Percentiles rank a stretch among this genome's conserved stretches.
Conservation (phyloP, 495 filamentous ascomycete genomes). For the Annulohypoxylon bovei region DNA sequence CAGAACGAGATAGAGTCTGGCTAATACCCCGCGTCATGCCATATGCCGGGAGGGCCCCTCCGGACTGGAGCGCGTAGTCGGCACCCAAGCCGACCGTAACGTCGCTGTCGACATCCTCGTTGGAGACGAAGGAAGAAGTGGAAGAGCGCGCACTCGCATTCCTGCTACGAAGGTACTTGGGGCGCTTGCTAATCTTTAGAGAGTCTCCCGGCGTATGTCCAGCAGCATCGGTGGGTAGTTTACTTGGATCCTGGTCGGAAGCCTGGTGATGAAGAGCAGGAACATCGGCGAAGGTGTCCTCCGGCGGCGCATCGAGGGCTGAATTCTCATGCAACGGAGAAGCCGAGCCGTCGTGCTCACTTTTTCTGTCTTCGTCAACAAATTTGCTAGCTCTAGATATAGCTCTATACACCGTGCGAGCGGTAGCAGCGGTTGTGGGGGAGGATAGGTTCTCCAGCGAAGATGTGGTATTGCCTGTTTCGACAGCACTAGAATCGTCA, state of each 20-base stretch:
- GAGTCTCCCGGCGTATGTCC: conserved; percentile 46
- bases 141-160: conserved; percentile 82
- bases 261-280: conserved; percentile 49
- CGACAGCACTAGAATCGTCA: conserved; percentile 38
- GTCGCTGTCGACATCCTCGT: conserved; percentile 71
- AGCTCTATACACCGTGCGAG: conserved; percentile 64
- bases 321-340: conserved; percentile 25
- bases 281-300: conserved; percentile 59
- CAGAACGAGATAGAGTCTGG: conserved; percentile 74
- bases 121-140: conserved; percentile 75
- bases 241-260: conserved; percentile 46
- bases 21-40: conserved; percentile 63
- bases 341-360: conserved; percentile 50
- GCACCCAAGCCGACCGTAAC: conserved; percentile 72
- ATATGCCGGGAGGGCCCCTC: conserved; percentile 73
- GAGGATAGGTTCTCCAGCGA: conserved; percentile 72
- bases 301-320: conserved; percentile 32
- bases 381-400: conserved; percentile 57
- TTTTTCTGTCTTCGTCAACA: conserved; percentile 50
- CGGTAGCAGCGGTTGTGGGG: conserved; percentile 71
- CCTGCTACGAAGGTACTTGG: conserved; percentile 77
- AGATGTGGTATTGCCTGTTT: conserved; percentile 61
- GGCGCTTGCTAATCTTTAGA: conserved; percentile 61
- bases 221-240: conserved; percentile 45
- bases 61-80: conserved; percentile 87